phyloP scores from a whole-genome alignment of 1,284 basidiomycete species.

The Naganishia albida region DNA sequence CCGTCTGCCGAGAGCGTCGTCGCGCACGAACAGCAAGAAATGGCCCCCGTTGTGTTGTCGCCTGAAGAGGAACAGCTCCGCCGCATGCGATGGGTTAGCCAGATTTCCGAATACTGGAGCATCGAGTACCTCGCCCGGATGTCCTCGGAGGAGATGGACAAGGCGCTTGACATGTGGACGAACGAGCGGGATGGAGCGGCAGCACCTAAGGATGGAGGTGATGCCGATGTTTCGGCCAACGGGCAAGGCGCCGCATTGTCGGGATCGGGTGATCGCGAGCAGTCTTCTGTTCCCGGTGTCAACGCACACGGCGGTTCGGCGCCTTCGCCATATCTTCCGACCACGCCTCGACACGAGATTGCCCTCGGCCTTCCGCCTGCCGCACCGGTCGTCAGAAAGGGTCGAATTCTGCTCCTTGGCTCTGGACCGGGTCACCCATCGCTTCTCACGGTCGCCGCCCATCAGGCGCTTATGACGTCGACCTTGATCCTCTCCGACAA shows the following conservation, averaged over 20 bases:
- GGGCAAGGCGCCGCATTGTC: neutral
- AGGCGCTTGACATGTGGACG: conserved; percentile 57
- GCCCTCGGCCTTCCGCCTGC: conserved; percentile 33
- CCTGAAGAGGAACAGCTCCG: conserved; percentile 56
- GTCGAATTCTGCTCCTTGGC: conserved; percentile 83
- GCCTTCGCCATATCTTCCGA: conserved; percentile 9
- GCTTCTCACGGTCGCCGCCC: conserved; percentile 83
- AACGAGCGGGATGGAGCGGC: conserved; percentile 27
- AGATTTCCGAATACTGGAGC: conserved; percentile 93
- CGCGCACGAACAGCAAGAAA: conserved; percentile 6
- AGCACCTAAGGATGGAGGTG: conserved; percentile 9
- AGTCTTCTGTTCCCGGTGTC: neutral
- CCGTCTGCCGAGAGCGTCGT: conserved; percentile 1
- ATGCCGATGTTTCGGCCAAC: conserved; percentile 35
- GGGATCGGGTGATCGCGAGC: neutral
- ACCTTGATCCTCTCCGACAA: conserved; percentile 92
- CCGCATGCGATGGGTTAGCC: conserved; percentile 83
- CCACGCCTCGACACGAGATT: conserved; percentile 38
- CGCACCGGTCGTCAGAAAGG: conserved; percentile 49
- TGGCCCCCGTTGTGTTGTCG: conserved; percentile 3
- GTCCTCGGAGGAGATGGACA: conserved; percentile 67
- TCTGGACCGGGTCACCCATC: conserved; percentile 94
- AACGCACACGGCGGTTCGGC: conserved; percentile 18
- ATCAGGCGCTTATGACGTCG: conserved; percentile 72
- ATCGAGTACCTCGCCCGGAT: conserved; percentile 73